phyloP scores from a whole-genome alignment of 2,329 filamentous ascomycete genomes.

The Aspergillus spinulosporus region DNA sequence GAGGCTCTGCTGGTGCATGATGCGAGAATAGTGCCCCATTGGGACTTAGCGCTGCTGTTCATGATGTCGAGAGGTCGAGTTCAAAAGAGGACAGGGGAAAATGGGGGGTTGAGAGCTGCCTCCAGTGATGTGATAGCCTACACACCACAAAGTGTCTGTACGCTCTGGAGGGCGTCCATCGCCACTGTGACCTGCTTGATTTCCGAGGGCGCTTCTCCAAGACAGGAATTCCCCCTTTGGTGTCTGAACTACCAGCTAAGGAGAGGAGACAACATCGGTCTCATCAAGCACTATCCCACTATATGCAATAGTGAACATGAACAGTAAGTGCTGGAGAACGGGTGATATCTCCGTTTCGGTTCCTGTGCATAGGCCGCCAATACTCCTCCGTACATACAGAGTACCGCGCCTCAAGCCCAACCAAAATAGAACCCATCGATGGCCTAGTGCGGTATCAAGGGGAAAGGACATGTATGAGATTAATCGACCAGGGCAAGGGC shows the following conservation, averaged over 20 bases:
- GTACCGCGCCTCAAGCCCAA: background rate
- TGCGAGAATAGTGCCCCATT: background rate
- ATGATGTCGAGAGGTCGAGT: no score
- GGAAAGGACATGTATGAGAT: constrained; percentile 22
- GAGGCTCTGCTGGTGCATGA: background rate
- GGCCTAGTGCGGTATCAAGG: constrained; percentile 20
- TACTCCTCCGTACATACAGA: no score
- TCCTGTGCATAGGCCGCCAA: background rate
- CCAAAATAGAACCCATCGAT: constrained; percentile 6
- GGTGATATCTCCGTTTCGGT: background rate
- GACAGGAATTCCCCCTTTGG: background rate
- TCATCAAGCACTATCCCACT: background rate
- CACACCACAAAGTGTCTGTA: no score
- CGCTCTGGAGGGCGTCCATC: no score
- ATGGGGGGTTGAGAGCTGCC: no score
- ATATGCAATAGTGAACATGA: background rate
- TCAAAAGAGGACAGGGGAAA: no score
- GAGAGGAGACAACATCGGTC: background rate
- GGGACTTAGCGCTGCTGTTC: background rate
- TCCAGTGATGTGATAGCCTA: no score
- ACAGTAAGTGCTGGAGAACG: background rate
- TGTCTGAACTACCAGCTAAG: background rate
- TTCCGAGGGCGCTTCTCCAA: no score
- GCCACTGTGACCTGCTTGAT: no score
- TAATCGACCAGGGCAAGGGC: background rate